Evolutionary conservation across 2,329 filamentous ascomycete genomes (phyloP), one percentile per base, ranked within the genome.

Genomic region (Akanthomyces dipterigenus): DNA sequence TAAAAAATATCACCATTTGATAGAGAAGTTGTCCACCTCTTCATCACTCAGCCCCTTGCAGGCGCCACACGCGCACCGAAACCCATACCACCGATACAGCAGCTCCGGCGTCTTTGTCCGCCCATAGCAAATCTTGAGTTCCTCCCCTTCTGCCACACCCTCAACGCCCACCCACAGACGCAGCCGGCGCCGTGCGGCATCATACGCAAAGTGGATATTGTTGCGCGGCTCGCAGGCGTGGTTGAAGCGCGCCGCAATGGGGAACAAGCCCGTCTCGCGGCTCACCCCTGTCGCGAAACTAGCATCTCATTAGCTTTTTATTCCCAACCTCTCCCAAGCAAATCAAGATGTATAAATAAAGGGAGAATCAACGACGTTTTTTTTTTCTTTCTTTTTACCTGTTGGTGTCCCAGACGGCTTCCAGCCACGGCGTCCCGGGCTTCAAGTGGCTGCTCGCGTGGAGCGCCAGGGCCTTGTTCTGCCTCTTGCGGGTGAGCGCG

Each of bases 241-340:
- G 67, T 87, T 87, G 71, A 87, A 85, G 2, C 83, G 76, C 0
- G 82, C 79, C 0, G 78, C 80, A 6, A 82, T 72, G 1, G 79
- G 73, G 61, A 83, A 84, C 2, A 85, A 63, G 1, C 74, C 76
- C 0, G 74, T 77, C 7, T 69, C 65, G 3, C 65, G 22, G 1
- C 22, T 20, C 3, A 20, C 60, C 1, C 36, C 45, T 9, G 69
- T 67, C 1, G 68, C 65, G 46, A 75, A 72, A 56, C 74, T 73
- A 49, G n/a, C 5, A 22, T 16, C n/a, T 8, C 31, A 36, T 24
- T 7, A 20, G 11, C 31, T 22, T 22, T 16, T n/a, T n/a, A n/a
- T n/a, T n/a, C n/a, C n/a, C 26, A 45, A 8, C 12, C 24, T 11
- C 48, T n/a, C 48, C 16, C 28, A 48, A 34, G 46, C 12, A 20